Percentiles rank a stretch among this genome's conserved stretches.
Conservation (phyloP, 306 rosid genomes). For the Medicago lupulina region DNA sequence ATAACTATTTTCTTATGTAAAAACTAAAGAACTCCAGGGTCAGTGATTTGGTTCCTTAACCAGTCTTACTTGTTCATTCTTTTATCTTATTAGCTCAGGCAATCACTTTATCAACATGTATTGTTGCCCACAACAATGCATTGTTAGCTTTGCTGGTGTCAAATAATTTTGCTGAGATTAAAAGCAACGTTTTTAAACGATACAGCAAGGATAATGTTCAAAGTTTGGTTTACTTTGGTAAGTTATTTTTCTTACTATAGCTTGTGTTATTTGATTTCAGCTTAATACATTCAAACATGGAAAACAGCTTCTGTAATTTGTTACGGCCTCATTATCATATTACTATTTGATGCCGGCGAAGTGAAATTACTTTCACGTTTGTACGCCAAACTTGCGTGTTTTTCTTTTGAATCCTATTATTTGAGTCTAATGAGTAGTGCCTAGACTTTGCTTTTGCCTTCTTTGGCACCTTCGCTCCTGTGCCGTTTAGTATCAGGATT, state of each 20-base stretch:
- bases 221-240: constrained; percentile 92
- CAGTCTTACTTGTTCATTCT: constrained; percentile 76
- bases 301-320: constrained; percentile 18
- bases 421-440: constrained; percentile 13
- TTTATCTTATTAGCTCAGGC: constrained; percentile 99
- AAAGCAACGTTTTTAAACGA: constrained; percentile 93
- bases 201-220: constrained; percentile 91
- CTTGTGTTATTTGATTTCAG: constrained; percentile 21
- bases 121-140: constrained; percentile 96
- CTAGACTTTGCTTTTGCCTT: background rate
- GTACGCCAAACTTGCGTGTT: background rate
- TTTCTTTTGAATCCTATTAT: constrained; percentile 2
- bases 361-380: background rate
- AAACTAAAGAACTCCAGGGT: background rate
- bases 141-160: constrained; percentile 93
- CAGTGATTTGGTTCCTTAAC: constrained; percentile 72
- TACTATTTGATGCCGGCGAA: constrained; percentile 13
- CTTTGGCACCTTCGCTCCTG: background rate
- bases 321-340: background rate
- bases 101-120: constrained; percentile 93
- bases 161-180: constrained; percentile 96
- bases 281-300: constrained; percentile 29
- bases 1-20: constrained; percentile 37
- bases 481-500: background rate
- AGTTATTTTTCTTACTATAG: constrained; percentile 45